Evolutionary conservation across 306 rosid genomes (phyloP).

Genomic region (Prunus mume): DNA sequence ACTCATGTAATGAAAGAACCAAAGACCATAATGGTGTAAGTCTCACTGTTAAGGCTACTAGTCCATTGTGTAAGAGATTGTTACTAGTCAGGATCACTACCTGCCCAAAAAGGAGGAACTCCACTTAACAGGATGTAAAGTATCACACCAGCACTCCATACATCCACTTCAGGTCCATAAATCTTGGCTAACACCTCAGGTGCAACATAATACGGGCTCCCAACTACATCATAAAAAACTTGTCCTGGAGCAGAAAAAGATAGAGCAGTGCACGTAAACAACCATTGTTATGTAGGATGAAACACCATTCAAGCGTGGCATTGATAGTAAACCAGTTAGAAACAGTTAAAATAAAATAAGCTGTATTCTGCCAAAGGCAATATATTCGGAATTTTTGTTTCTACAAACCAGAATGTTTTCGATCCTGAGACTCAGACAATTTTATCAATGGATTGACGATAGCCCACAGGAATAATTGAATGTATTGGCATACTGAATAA

Average conservation of each 20-base stretch:
- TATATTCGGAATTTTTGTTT: not conserved
- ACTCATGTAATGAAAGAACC: constrained; percentile 7
- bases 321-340: not conserved
- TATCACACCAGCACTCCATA: constrained; percentile 96
- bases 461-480: not conserved
- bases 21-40: not conserved
- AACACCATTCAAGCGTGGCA: not conserved
- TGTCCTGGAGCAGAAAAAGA: constrained; percentile 51
- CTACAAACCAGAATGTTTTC: not conserved
- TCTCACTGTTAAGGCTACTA: constrained; percentile 2
- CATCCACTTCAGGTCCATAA: constrained; percentile 85
- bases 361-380: not conserved
- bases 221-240: constrained; percentile 66
- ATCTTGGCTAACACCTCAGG: constrained; percentile 76
- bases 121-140: constrained; percentile 86
- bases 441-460: not conserved
- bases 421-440: too few species aligned
- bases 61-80: constrained; percentile 8
- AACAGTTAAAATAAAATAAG: not conserved
- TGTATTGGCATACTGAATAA: not conserved
- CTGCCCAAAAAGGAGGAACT: constrained; percentile 96
- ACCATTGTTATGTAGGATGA: not conserved
- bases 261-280: constrained; percentile 3
- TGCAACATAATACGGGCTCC: constrained; percentile 89
- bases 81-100: constrained; percentile 38